Conservation (phyloP, 2,329 filamentous ascomycete genomes). For the Pleurostoma richardsiae region DNA sequence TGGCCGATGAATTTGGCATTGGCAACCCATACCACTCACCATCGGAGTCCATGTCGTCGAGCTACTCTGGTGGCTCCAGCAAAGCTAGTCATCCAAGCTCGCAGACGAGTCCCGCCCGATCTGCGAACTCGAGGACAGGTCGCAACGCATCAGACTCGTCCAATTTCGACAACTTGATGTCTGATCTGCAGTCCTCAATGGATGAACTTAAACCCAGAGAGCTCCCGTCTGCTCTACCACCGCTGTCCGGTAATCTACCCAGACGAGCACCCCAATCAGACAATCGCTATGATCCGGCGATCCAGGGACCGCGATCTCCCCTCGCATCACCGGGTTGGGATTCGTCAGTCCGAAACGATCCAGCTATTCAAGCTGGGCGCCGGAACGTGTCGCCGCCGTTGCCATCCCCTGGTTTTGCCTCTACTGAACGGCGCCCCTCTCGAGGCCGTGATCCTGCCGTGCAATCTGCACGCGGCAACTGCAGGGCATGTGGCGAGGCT, state of each 20-base stretch:
- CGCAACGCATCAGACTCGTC: conserved; percentile 35
- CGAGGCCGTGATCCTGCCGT: conserved; percentile 30
- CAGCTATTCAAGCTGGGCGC: conserved; percentile 15
- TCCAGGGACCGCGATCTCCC: conserved; percentile 7
- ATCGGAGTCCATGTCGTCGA: conserved; percentile 61
- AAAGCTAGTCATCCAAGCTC: conserved; percentile 56
- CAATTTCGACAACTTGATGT: conserved; percentile 48
- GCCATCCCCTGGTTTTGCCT: conserved; percentile 3
- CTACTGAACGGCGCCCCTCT: conserved; percentile 9
- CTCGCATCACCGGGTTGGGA: conserved; percentile 9
- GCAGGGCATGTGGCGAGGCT: conserved; percentile 71
- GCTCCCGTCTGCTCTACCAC: conserved; percentile 14
- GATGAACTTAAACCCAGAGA: conserved; percentile 27
- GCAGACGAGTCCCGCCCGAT: conserved; percentile 48
- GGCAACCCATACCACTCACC: conserved; percentile 61
- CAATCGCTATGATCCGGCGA: conserved; percentile 24
- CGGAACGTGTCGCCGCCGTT: conserved; percentile 7
- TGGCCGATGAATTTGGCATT: conserved; percentile 54
- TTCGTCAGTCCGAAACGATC: conserved; percentile 21
- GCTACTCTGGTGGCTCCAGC: conserved; percentile 41
- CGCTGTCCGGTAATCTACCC: conserved; percentile 20
- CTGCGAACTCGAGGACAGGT: conserved; percentile 22
- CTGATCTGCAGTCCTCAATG: conserved; percentile 50
- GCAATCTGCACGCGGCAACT: conserved; percentile 59
- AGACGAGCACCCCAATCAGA: conserved; percentile 13